Conservation (phyloP, 495 filamentous ascomycete genomes). For the Geoglossum glabrum region DNA sequence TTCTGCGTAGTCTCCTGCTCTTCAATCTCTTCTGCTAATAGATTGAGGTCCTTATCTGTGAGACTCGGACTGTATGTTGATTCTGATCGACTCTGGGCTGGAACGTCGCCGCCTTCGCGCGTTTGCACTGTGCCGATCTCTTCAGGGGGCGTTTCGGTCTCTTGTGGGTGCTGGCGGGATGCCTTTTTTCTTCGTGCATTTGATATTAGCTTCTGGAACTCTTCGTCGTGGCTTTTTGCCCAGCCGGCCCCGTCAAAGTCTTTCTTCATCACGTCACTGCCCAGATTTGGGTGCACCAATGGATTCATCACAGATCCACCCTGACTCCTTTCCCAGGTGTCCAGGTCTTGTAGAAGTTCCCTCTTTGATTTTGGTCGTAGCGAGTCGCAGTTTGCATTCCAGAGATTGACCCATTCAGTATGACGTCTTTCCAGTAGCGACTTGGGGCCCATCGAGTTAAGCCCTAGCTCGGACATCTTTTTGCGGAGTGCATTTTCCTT, state of each 20-base stretch:
- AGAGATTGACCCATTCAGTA: slow-evolving; percentile 83
- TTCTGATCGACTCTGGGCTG: neutral
- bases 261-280: slow-evolving; percentile 43
- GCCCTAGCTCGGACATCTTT: slow-evolving; percentile 66
- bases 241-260: slow-evolving; percentile 67
- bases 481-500: slow-evolving; percentile 57
- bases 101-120: neutral
- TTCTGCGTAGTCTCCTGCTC: neutral
- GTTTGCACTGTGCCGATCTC: neutral
- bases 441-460: slow-evolving; percentile 46
- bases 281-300: slow-evolving; percentile 11
- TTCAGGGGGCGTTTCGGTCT: neutral
- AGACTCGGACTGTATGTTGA: neutral
- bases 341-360: slow-evolving; percentile 56
- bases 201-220: slow-evolving; percentile 59
- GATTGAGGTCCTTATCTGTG: neutral
- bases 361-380: slow-evolving; percentile 43
- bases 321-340: slow-evolving; percentile 67
- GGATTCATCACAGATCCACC: slow-evolving; percentile 24
- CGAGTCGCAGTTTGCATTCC: slow-evolving; percentile 92
- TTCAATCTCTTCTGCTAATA: neutral
- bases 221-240: slow-evolving; percentile 45
- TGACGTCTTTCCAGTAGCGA: slow-evolving; percentile 57
- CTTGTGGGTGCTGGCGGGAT: neutral
- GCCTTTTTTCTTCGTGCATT: slow-evolving; percentile 33